These are phyloP conservation scores for Claviceps arundinis DNA, from an alignment of 2,329 filamentous ascomycete species.

Conservation along the genomic window DNA sequence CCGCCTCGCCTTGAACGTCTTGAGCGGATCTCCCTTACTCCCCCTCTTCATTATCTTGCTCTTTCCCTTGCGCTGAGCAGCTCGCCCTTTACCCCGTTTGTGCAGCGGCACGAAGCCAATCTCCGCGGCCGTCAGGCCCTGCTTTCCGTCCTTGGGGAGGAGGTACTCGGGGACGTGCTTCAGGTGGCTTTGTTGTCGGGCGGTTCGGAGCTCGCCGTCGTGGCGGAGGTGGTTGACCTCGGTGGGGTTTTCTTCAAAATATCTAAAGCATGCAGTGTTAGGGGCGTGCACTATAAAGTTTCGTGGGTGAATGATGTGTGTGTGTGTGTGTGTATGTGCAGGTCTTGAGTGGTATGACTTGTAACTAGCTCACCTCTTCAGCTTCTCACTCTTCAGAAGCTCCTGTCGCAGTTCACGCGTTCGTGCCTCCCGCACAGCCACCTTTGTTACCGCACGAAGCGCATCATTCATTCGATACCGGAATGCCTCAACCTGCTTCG, in stretches of 20 bases:
- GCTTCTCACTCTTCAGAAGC: constrained; percentile 82
- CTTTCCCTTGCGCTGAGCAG: constrained; percentile 30
- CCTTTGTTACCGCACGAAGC: constrained; percentile 74
- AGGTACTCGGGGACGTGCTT: constrained; percentile 93
- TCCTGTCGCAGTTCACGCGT: constrained; percentile 80
- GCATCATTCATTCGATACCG: constrained; percentile 91
- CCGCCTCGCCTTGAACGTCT: constrained; percentile 63
- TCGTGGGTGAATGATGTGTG: too few species aligned
- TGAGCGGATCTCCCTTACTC: constrained; percentile 69
- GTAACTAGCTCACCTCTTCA: constrained; percentile 45
- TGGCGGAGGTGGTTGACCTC: constrained; percentile 81
- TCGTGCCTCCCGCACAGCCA: constrained; percentile 80
- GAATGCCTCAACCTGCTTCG: constrained; percentile 86
- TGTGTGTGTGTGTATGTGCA: background rate
- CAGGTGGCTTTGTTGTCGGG: constrained; percentile 74
- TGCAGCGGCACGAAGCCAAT: constrained; percentile 64
- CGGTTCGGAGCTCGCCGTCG: constrained; percentile 74
- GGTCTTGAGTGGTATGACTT: background rate
- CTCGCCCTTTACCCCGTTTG: constrained; percentile 38
- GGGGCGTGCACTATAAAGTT: background rate
- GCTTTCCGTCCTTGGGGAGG: constrained; percentile 63
- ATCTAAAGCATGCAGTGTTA: constrained; percentile 21
- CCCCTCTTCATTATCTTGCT: constrained; percentile 18
- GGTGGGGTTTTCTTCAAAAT: constrained; percentile 94
- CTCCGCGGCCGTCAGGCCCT: constrained; percentile 50